These are phyloP conservation scores for Wakefieldia striispora DNA, from an alignment of 768 basidiomycete species.

Conservation along the genomic window DNA sequence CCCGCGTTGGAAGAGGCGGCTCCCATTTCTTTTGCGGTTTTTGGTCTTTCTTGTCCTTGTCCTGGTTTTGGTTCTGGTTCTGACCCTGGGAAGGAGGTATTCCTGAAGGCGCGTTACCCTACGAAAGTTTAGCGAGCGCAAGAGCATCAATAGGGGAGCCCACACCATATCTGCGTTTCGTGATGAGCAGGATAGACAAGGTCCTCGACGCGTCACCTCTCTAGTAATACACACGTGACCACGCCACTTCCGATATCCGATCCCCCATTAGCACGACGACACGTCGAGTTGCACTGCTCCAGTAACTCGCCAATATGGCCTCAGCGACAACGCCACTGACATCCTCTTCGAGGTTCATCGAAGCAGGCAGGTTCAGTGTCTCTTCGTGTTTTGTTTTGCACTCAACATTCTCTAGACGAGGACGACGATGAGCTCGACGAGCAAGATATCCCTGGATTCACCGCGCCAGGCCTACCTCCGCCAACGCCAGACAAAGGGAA, in stretches of 20 bases:
- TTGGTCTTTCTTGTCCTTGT: conserved; percentile 42
- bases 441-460: conserved; percentile 76
- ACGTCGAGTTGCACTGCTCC: not conserved
- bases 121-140: conserved; percentile 5
- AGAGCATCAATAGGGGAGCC: not conserved
- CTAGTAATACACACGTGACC: conserved; percentile 26
- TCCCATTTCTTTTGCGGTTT: conserved; percentile 88
- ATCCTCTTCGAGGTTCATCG: conserved; percentile 73
- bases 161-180: conserved; percentile 25
- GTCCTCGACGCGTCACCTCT: conserved; percentile 51
- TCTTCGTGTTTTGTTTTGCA: not conserved
- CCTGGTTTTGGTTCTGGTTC: conserved; percentile 42
- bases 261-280: no score
- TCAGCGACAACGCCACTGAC: conserved; percentile 47
- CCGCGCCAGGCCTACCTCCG: conserved; percentile 56
- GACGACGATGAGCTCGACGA: conserved; percentile 80
- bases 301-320: conserved; percentile 19
- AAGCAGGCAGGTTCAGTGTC: conserved; percentile 53
- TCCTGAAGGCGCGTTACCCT: conserved; percentile 81
- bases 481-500: conserved; percentile 66
- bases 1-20: conserved; percentile 93
- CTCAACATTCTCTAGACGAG: conserved; percentile 45
- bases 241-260: conserved; percentile 6
- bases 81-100: conserved; percentile 40
- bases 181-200: not conserved